Base-by-base conservation (phyloP, 495 filamentous ascomycete species). In the Daldinia vernicosa region DNA sequence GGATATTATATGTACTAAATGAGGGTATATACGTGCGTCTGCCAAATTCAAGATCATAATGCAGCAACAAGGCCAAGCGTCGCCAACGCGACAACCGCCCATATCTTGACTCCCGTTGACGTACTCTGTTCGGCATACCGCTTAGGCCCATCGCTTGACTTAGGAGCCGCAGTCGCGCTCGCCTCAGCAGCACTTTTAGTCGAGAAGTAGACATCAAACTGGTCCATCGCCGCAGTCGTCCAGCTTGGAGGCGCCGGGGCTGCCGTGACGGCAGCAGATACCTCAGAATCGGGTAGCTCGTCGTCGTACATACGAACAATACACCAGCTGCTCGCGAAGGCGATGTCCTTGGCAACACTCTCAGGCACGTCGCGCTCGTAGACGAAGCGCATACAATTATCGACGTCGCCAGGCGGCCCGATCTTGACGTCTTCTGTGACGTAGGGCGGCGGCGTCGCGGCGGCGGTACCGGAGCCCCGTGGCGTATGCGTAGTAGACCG, bases 291-390 rank as follows among this genome's bases (percentile, higher is more conserved):
- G 15, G 69, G 33, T 6, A 75, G 22, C 35, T 51, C 63, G 15
- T 71, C 66, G 3, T 72, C 66, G 55, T 72, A 72, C 45, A 69
- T 69, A 5, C 69, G 69, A 15, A 51, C 62, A 8, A 63, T 52
- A 14, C 51, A 66, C 72, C 72, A 75, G 39, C 24, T 54, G 2
- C 52, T 32, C n/a, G 65, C 69, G 17, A 63, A 9, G 7, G 35
- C 11, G 17, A 72, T 64, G 12, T 60, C 37, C 15, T 64, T 33
- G 6, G 56, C 55, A 19, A 75, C 22, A 19, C 66, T 62, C 11
- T 72, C 65, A 0, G 72, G 72, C 11, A 75, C 12, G 60, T 75
- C 72, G 24, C 65, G 53, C 62, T 72, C 58, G 30, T 72, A 69
- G 11, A 75, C 72, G 56, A 72, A 75, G 5, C 6, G 1, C 65